A percentile compares a stretch with the other conserved stretches of the same genome.
Evolutionary conservation across 2,329 filamentous ascomycete genomes (phyloP).

Genomic region (Penicillium glabrum): DNA sequence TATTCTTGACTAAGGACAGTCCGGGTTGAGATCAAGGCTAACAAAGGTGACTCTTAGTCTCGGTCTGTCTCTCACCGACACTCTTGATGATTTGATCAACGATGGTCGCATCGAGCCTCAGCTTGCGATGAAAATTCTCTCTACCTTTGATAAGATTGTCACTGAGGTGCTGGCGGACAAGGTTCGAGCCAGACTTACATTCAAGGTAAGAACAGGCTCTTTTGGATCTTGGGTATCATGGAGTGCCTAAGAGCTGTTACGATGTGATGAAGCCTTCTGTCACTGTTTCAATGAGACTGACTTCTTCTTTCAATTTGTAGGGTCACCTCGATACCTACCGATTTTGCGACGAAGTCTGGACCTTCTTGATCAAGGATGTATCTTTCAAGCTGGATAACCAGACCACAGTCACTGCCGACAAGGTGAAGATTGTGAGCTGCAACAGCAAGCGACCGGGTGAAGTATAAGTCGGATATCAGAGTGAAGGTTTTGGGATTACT

Average conservation of each 20-base stretch:
- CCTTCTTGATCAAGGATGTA: constrained; percentile 97
- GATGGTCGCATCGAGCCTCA: constrained; percentile 95
- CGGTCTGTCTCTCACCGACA: constrained; percentile 89
- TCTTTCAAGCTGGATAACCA: constrained; percentile 96
- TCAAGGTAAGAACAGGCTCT: constrained; percentile 69
- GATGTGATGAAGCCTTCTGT: not conserved
- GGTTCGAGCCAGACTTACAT: constrained; percentile 85
- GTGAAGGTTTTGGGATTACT: not conserved
- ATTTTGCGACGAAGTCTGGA: constrained; percentile 99
- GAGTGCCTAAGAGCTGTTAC: not conserved
- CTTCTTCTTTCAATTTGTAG: constrained; percentile 47
- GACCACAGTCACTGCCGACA: constrained; percentile 75
- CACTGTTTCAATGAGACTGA: constrained; percentile 10
- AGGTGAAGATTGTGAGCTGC: constrained; percentile 98
- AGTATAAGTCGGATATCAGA: constrained; percentile 21
- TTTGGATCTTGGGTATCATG: not conserved
- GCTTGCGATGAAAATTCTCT: constrained; percentile 96
- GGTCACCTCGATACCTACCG: constrained; percentile 97
- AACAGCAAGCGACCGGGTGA: constrained; percentile 80
- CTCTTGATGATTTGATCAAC: constrained; percentile 93
- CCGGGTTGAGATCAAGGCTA: constrained; percentile 4
- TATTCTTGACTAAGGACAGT: constrained; percentile 47
- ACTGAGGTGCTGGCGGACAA: constrained; percentile 88
- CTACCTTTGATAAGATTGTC: constrained; percentile 91
- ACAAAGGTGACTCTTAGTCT: constrained; percentile 61